These are phyloP conservation scores for Blastocystis sp. DNA, from an alignment of 352 stramenopile genomes.

Conservation along the genomic window DNA sequence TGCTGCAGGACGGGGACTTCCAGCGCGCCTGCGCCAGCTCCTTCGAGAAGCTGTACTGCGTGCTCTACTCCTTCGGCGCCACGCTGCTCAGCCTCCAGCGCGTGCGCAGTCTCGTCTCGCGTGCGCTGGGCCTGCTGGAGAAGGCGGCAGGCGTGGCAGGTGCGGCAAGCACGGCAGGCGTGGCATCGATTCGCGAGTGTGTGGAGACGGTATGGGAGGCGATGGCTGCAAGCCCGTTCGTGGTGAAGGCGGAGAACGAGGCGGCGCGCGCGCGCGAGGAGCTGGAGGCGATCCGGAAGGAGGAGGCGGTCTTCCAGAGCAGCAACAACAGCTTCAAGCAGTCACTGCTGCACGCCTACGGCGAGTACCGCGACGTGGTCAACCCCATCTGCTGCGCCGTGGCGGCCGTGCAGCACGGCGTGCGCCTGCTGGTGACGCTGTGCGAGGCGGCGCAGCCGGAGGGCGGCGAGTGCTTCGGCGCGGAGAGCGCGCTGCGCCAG, in stretches of 20 bases:
- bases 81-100: conserved; percentile 22
- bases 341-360: conserved; percentile 77
- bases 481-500: not conserved
- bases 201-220: not conserved
- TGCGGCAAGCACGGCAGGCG: not conserved
- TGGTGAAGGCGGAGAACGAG: not conserved
- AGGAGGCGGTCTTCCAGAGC: conserved; percentile 83
- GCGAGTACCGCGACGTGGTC: conserved; percentile 80
- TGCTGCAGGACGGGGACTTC: conserved; percentile 43
- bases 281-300: conserved; percentile 75
- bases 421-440: conserved; percentile 76
- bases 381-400: conserved; percentile 80
- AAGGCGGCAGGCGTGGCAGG: not conserved
- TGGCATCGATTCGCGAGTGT: not conserved
- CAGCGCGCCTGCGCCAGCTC: conserved; percentile 25
- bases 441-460: conserved; percentile 30
- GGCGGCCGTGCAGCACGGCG: conserved; percentile 81
- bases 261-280: not conserved
- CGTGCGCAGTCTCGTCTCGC: not conserved
- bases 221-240: not conserved
- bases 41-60: conserved; percentile 58
- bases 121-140: not conserved
- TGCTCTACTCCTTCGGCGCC: conserved; percentile 40
- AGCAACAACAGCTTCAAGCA: conserved; percentile 77
- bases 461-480: not conserved